Evolutionary conservation across 805 yeast species (phyloP).

Genomic region (Metschnikowia colocasiae): DNA sequence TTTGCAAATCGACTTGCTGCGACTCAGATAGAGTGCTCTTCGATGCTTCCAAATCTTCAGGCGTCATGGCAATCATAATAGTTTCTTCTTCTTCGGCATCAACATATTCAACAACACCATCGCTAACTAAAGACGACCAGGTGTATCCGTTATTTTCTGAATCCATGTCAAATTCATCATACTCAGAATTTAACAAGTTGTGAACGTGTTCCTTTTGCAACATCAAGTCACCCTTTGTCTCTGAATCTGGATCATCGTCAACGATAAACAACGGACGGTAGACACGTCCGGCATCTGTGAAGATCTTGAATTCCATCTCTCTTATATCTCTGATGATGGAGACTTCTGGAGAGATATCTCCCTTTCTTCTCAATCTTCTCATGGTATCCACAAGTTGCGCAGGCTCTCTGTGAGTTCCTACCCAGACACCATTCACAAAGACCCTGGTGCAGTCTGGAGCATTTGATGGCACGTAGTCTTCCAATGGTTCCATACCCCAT

Average conservation of each 20-base stretch:
- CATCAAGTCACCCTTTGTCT: conserved; percentile 69
- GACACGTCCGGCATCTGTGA: conserved; percentile 98
- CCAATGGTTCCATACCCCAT: conserved; percentile 99
- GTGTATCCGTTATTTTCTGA: conserved; percentile 53
- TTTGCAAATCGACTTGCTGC: conserved; percentile 41
- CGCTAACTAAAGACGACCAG: conserved; percentile 79
- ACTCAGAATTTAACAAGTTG: conserved; percentile 58
- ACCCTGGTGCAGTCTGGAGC: conserved; percentile 90
- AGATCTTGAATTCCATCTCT: conserved; percentile 91
- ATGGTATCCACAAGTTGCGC: conserved; percentile 87
- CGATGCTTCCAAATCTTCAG: conserved; percentile 84
- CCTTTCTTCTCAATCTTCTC: conserved; percentile 87
- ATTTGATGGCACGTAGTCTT: conserved; percentile 90
- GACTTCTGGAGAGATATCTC: conserved; percentile 94
- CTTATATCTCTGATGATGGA: conserved; percentile 95
- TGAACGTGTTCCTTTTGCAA: conserved; percentile 82
- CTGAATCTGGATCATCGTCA: conserved; percentile 73
- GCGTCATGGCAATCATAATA: conserved; percentile 97
- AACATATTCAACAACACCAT: conserved; percentile 91
- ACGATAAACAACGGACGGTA: conserved; percentile 95
- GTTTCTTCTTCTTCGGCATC: conserved; percentile 99
- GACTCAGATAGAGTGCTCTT: conserved; percentile 40
- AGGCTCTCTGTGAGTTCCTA: conserved; percentile 97
- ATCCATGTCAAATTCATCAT: conserved; percentile 57
- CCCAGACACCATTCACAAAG: conserved; percentile 99